These are phyloP conservation scores for Metroxylon sagu DNA, from an alignment of 176 grass and related monocot species.

Conservation along the genomic window DNA sequence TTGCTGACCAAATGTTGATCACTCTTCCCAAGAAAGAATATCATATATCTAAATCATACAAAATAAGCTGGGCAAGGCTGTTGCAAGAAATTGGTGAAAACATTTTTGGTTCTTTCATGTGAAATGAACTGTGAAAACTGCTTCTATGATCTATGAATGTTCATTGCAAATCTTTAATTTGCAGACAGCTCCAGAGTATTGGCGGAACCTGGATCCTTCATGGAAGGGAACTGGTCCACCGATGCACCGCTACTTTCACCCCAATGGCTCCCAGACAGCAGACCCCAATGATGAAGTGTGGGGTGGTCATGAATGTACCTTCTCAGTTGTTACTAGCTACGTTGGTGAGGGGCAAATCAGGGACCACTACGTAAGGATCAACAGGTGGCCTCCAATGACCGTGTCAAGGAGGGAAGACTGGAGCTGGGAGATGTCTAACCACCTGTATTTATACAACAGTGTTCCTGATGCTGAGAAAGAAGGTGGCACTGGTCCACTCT, in stretches of 20 bases:
- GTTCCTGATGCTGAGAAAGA: conserved; percentile 57
- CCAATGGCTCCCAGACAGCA: conserved; percentile 61
- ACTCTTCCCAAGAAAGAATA: no score
- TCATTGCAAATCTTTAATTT: conserved; percentile 5
- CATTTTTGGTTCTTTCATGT: no score
- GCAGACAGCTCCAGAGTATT: conserved; percentile 86
- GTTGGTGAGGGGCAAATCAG: conserved; percentile 51
- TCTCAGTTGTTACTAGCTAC: conserved; percentile 70
- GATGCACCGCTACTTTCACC: conserved; percentile 82
- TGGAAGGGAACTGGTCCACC: conserved; percentile 71
- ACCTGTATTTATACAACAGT: conserved; percentile 59
- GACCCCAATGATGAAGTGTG: conserved; percentile 53
- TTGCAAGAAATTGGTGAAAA: no score
- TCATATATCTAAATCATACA: no score
- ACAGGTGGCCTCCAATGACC: conserved; percentile 58
- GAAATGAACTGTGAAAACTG: no score
- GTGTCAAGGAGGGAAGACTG: conserved; percentile 69
- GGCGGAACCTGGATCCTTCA: conserved; percentile 75
- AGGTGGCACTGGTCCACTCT: conserved; percentile 64
- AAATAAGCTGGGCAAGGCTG: no score
- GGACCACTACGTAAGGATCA: conserved; percentile 79
- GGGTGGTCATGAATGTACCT: conserved; percentile 85
- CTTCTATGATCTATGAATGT: background rate
- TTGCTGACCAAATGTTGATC: no score
- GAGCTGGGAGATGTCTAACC: conserved; percentile 82